These are phyloP conservation scores for Fusarium humuli DNA, from an alignment of 2,329 filamentous ascomycete species.

Conservation along the genomic window DNA sequence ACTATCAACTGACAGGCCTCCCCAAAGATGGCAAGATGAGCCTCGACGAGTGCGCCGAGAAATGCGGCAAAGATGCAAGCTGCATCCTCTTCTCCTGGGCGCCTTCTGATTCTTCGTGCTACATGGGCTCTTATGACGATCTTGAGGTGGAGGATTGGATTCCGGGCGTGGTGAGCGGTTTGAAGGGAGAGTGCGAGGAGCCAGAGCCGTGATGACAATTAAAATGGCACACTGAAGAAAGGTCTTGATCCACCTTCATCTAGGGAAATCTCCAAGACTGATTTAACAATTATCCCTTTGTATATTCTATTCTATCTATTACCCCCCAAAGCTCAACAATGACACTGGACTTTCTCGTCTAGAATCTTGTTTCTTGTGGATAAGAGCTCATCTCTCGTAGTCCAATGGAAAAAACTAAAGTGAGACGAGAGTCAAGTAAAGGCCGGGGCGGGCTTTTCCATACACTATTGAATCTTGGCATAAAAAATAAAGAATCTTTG, in stretches of 20 bases:
- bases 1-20: background rate
- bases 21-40: background rate
- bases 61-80: background rate
- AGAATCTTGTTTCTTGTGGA: fast-evolving
- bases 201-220: background rate
- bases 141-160: background rate
- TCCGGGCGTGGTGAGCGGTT: background rate
- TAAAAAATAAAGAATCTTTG: background rate
- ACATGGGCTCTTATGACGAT: background rate
- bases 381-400: background rate
- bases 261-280: fast-evolving
- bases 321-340: background rate
- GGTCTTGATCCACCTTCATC: background rate
- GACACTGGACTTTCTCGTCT: background rate
- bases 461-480: background rate
- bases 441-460: too few relatives aligned
- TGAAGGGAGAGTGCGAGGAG: background rate
- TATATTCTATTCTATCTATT: background rate
- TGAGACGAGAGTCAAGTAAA: background rate
- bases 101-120: background rate
- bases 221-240: fast-evolving
- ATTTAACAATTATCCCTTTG: background rate
- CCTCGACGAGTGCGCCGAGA: background rate
- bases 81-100: background rate
- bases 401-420: background rate